Evolutionary conservation across 2,329 filamentous ascomycete genomes (phyloP), one percentile per base, ranked within the genome.

Genomic region (Knufia fluminis): DNA sequence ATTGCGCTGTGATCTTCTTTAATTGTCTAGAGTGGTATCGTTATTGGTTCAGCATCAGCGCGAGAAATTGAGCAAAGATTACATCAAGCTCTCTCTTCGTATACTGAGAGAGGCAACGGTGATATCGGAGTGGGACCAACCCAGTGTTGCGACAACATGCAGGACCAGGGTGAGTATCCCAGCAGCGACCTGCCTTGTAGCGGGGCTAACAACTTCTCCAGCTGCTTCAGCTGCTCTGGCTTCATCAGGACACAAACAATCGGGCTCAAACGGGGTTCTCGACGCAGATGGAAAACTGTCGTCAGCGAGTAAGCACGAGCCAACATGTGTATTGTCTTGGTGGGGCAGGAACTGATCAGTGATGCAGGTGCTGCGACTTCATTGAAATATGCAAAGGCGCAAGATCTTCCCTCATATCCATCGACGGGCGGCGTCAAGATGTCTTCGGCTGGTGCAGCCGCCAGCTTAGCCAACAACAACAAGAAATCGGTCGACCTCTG

Each of bases 391-490:
- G 85, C 85, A 52, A 76, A 79, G 60, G 78, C 85, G 38, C 74
- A 80, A 61, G 81, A 86, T 58, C 76, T 92, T 19, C 86, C 86
- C 32, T 85, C 83, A 60, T 91, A 76, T 60, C 85, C 86, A 10
- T 81, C 83, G 8, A 64, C 74, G 50, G 83, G 85, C 32, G 67
- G 66, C 22, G 64, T 72, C 43, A 69, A 69, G 50, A 67, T 71
- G 41, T 69, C 73, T 46, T 86, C 86, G 50, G 86, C 86, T 52
- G 78, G 83, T 56, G 80, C 85, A 49, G 88, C 87, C 48, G 86
- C 86, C 35, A 78, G 76, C 46, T 71, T 91, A 40, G 86, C 86
- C 45, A 85, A 86, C 72, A 74, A 79, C 43, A 85, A 79, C 61
- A 79, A 79, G 58, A 85, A 79, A 61, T 65, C 78, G 2, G 71